phyloP scores from a whole-genome alignment of 176 grass and related monocot species.

The Saccharum officinarum region DNA sequence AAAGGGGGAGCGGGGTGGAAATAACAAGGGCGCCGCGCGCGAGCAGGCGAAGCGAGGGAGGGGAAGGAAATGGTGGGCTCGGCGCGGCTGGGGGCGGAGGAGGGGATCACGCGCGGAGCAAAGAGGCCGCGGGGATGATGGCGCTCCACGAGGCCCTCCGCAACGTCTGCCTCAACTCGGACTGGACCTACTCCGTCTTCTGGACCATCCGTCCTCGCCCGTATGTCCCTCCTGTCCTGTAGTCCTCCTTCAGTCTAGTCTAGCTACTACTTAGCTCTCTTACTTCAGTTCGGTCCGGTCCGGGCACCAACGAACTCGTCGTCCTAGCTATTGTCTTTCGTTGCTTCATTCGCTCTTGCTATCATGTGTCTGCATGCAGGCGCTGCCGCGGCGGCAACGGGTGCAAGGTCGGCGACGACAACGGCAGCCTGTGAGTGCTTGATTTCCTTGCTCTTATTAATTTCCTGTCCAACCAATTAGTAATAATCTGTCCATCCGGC shows the following conservation, averaged over 20 bases:
- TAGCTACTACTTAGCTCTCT: not conserved
- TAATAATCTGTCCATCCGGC: too few relatives aligned
- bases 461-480: not conserved
- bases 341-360: too few relatives aligned
- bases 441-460: not conserved
- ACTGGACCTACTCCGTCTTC: conserved; percentile 99
- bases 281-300: not conserved
- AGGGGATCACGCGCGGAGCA: conserved; percentile 77
- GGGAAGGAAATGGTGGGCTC: conserved; percentile 69
- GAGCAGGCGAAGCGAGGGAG: not conserved
- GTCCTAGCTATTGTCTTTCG: too few relatives aligned
- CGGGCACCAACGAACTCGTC: too few relatives aligned
- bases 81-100: conserved; percentile 56
- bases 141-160: conserved; percentile 93
- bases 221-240: conserved; percentile 26
- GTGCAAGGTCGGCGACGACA: conserved; percentile 99
- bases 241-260: not conserved
- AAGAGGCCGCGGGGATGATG: conserved; percentile 96
- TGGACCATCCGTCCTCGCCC: conserved; percentile 99
- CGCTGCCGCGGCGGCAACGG: conserved; percentile 95
- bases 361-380: conserved; percentile 9
- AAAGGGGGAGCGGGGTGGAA: not conserved
- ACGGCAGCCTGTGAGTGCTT: conserved; percentile 84
- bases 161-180: conserved; percentile 94
- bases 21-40: too few relatives aligned